Evolutionary conservation across 192 early-diverging fungal species (phyloP).

Genomic region (Gorgonomyces haynaldii): DNA sequence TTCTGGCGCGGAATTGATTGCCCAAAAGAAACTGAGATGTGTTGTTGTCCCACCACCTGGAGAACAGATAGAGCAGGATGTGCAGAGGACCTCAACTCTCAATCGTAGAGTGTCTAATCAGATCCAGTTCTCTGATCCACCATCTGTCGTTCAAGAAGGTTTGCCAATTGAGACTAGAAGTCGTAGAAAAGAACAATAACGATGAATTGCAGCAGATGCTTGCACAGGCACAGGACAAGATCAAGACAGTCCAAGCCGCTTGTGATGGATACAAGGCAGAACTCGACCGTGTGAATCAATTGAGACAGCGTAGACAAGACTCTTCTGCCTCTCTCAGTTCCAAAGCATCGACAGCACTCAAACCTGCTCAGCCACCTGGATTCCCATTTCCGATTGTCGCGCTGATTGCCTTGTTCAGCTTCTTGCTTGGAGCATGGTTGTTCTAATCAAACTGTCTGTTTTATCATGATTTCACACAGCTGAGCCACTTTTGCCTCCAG

Average conservation of each 20-base stretch:
- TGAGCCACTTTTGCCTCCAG: background rate
- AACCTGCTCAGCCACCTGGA: background rate
- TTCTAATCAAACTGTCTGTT: constrained; percentile 23
- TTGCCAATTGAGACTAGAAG: background rate
- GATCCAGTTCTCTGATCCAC: background rate
- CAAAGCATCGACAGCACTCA: background rate
- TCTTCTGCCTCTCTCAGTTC: background rate
- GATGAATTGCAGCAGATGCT: constrained; percentile 19
- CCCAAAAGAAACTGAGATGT: constrained; percentile 34
- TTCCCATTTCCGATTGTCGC: constrained; percentile 8
- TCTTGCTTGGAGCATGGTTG: constrained; percentile 24
- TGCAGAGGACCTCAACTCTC: too few species aligned
- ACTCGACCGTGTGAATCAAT: constrained; percentile 33
- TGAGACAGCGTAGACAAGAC: constrained; percentile 25
- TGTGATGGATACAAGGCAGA: constrained; percentile 46
- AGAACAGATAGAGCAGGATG: too few species aligned
- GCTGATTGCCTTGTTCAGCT: constrained; percentile 21
- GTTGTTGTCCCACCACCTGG: too few species aligned
- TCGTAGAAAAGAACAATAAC: background rate
- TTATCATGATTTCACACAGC: too few species aligned
- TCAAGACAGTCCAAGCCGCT: constrained; percentile 29
- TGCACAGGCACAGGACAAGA: constrained; percentile 31
- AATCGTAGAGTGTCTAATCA: background rate
- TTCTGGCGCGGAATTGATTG: constrained; percentile 17
- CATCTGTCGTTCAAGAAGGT: background rate